Base-by-base conservation (phyloP, 116 monocot genomes). In the Zostera marina region DNA sequence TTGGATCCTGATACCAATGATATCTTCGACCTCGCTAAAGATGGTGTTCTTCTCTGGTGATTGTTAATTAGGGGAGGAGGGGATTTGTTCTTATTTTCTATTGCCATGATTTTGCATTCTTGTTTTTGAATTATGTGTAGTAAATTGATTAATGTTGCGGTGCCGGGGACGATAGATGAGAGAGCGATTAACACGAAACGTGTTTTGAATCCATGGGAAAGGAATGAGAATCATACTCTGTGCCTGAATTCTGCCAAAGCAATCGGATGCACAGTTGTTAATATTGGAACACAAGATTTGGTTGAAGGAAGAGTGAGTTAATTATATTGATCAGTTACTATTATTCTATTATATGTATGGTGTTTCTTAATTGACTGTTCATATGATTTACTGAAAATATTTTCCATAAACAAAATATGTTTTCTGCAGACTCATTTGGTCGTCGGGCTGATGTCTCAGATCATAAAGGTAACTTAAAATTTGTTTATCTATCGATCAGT, bases 141-240 rank as follows among this genome's bases (percentile, higher is more conserved):
- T 75, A 99, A 99, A 68, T 66, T 99, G 74, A 90, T 91, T 67
- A 99, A 99, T 75, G 77, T 83, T 55, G 98, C 86, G 12, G 98
- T 99, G 10, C 81, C 91, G 19, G 98, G 98, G n/a, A 99, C 98
- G 9, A 91, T 99, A 83, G 98, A 99, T 72, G 98, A 99, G 74
- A 80, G 98, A 54, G 98, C 91, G 59, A 99, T 98, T 20, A 99
- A 99, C 67, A 99, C 72, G 32, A 99, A 99, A 66, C 51, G 69
- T 55, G 83, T 76, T 38, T 48, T 99, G 60, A 99, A 99, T 62
- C 90, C 87, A 22, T 99, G 98, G 98, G 98, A 99, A 63, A 99
- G 98, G 65, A 99, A 86, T 73, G 90, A 91, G 73, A 90, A 90
- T 72, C 90, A 90, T 66, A 90, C 86, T 49, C 98, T 98, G 39